Base-by-base conservation (phyloP, 805 yeast species). In the Saturnispora quitensis region DNA sequence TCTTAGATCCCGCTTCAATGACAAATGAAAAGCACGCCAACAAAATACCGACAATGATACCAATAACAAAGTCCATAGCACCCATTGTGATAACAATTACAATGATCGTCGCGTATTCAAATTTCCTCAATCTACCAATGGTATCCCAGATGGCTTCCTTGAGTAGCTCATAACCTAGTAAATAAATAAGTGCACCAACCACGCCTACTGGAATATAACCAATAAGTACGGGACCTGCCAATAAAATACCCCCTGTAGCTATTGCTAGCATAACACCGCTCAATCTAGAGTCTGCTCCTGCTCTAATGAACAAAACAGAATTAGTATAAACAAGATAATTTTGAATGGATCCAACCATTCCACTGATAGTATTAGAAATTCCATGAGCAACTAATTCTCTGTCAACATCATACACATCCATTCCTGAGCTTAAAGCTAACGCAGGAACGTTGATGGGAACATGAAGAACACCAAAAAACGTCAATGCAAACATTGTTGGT, bases 381-480 rank as follows among this genome's bases (percentile, higher is more conserved):
- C 99, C 99, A 68, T 93, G 99, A 0, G 97, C 97, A 33, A 91
- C 84, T 53, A 93, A 75, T 68, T 93, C 99, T 53, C 90, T 76
- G 66, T 93, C 96, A 40, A 93, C 96, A 64, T 90, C 95, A 58
- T 86, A 80, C 52, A 83, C 82, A 66, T 86, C 93, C 77, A 86
- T 84, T 3, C 88, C 87, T 1, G 88, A 77, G 5, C 96, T 85
- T 17, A 90, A 93, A 0, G 98, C 97, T 45, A 93, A 73, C 0
- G 99, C 98, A 1, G 99, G 99, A 13, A 93, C 97, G 64, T 93
- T 93, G 54, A 93, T 93, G 4, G 99, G 99, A 10, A 93, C 99
- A 61, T 93, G 99, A 51, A 93, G 70, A 40, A 93, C 85, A 12
- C 99, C 99, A 62, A 93, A 93, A 64, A 93, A 93, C 0, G 98